A percentile compares a stretch with the other conserved stretches of the same genome.
These are phyloP conservation scores for Papiliotrema laurentii DNA, from an alignment of 1,284 basidiomycete genomes.

Conservation along the genomic window DNA sequence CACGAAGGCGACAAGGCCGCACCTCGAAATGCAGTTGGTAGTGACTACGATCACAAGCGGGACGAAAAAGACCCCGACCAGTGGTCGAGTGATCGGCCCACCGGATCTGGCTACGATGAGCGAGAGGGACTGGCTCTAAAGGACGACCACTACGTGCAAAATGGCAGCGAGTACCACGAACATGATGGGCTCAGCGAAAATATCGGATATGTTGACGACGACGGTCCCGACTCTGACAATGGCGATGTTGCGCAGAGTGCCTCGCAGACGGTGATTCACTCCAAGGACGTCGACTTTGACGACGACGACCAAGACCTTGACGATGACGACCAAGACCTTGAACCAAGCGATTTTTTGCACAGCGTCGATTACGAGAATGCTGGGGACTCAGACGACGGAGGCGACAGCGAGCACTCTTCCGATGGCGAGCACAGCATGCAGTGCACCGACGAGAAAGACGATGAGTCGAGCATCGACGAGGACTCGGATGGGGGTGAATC, in stretches of 20 bases:
- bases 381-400: background rate
- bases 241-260: too few relatives aligned
- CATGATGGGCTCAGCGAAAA: background rate
- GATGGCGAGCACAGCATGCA: background rate
- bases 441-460: background rate
- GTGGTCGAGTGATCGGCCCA: too few relatives aligned
- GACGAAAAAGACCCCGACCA: too few relatives aligned
- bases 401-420: background rate
- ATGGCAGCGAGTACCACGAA: background rate
- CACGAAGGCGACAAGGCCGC: too few relatives aligned
- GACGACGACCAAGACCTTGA: slow-evolving; percentile 1
- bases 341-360: background rate
- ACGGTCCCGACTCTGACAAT: background rate
- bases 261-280: background rate
- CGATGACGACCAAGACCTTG: slow-evolving; percentile 1
- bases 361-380: background rate
- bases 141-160: background rate
- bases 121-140: background rate
- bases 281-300: background rate
- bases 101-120: background rate
- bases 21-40: too few relatives aligned
- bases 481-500: background rate
- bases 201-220: background rate
- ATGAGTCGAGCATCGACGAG: background rate
- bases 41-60: too few relatives aligned